A percentile compares a stretch with the other conserved stretches of the same genome.
Evolutionary conservation across 2,329 filamentous ascomycete genomes (phyloP).

Genomic region (Aspergillus pseudonomiae): DNA sequence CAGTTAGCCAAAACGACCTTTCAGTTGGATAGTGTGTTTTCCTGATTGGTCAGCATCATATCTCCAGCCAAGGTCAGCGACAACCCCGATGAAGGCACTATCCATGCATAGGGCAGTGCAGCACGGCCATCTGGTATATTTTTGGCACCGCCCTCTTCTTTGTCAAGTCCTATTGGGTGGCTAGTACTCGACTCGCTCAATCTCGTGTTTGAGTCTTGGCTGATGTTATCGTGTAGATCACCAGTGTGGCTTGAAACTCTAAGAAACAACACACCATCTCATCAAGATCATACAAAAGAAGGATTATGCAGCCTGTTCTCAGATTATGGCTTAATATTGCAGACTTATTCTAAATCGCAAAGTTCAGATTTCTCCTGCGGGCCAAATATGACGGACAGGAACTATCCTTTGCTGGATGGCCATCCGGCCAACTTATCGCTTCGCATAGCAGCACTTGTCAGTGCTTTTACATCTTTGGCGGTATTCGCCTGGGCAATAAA

Average conservation of each 20-base stretch:
- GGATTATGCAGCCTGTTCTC: not conserved
- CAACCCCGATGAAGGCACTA: not conserved
- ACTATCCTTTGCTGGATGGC: not conserved
- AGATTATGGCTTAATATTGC: not conserved
- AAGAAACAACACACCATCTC: not conserved
- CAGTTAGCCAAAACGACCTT: no score
- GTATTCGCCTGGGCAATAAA: not conserved
- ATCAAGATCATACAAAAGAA: not conserved
- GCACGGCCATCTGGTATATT: not conserved
- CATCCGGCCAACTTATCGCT: not conserved
- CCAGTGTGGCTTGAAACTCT: not conserved
- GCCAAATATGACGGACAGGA: not conserved
- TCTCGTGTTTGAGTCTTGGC: conserved; percentile 1
- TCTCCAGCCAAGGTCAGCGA: not conserved
- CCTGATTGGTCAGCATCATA: not conserved
- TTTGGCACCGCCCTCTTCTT: not conserved
- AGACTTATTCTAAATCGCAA: not conserved
- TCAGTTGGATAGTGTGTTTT: not conserved
- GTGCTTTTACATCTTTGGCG: not conserved
- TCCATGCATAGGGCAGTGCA: not conserved
- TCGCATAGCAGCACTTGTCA: not conserved
- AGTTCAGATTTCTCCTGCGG: not conserved
- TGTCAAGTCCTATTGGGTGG: not conserved
- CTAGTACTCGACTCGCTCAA: not conserved
- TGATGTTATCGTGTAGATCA: not conserved